Evolutionary conservation across 2,329 filamentous ascomycete species (phyloP).

Genomic region (Penicillium sp.): DNA sequence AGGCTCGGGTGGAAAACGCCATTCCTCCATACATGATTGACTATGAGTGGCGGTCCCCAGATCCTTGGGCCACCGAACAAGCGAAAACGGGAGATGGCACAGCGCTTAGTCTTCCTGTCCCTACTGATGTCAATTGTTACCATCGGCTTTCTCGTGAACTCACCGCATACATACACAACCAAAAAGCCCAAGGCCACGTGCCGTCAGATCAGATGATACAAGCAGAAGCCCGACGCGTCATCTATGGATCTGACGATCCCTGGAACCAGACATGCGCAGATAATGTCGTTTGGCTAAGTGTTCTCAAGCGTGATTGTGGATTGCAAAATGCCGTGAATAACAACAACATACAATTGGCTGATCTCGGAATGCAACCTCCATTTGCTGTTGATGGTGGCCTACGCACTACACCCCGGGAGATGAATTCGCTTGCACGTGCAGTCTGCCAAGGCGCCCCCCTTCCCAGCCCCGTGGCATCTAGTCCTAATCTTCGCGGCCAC

Average conservation of each 20-base stretch:
- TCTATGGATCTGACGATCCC: constrained; percentile 36
- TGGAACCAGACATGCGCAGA: constrained; percentile 48
- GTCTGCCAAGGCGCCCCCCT: constrained; percentile 23
- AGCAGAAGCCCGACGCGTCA: constrained; percentile 34
- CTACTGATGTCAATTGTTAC: constrained; percentile 42
- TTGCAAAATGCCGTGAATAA: constrained; percentile 33
- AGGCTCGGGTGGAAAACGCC: constrained; percentile 36
- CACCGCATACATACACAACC: constrained; percentile 37
- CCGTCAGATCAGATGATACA: constrained; percentile 40
- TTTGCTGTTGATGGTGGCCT: constrained; percentile 41
- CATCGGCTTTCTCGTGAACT: constrained; percentile 41
- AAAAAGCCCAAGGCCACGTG: constrained; percentile 32
- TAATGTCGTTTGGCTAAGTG: constrained; percentile 45
- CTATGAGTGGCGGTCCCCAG: constrained; percentile 29
- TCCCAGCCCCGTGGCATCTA: constrained; percentile 27
- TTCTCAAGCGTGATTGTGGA: constrained; percentile 45
- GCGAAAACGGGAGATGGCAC: constrained; percentile 15
- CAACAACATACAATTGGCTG: constrained; percentile 35
- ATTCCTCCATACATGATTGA: constrained; percentile 39
- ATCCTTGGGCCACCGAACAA: constrained; percentile 34
- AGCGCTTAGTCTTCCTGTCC: constrained; percentile 23
- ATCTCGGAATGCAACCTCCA: constrained; percentile 44
- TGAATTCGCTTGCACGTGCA: constrained; percentile 28
- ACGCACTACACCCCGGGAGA: constrained; percentile 33
- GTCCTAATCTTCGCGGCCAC: constrained; percentile 35